A percentile compares a stretch with the other conserved stretches of the same genome.
Conservation (phyloP, 805 yeast genomes). For the Saturnispora mendoncae region DNA sequence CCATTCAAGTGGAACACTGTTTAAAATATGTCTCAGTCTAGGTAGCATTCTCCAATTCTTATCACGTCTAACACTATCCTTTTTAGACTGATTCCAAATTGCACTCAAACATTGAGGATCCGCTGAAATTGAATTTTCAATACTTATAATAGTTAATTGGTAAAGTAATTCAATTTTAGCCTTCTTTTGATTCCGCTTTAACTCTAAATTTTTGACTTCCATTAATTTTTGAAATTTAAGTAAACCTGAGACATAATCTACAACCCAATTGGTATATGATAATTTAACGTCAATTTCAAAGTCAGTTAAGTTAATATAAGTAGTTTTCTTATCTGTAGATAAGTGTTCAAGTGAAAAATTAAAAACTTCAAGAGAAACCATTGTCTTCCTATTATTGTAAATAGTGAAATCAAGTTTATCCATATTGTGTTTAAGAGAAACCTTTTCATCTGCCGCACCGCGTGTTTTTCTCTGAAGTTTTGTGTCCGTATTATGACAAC, state of each 20-base stretch:
- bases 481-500: not conserved
- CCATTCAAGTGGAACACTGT: slow-evolving; percentile 52
- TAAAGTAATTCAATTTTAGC: slow-evolving; percentile 35
- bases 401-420: slow-evolving; percentile 5
- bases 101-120: slow-evolving; percentile 65
- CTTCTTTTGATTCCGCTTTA: slow-evolving; percentile 12
- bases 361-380: slow-evolving; percentile 1
- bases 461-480: slow-evolving; percentile 19
- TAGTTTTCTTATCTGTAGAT: not conserved
- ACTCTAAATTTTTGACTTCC: slow-evolving; percentile 1
- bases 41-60: slow-evolving; percentile 85
- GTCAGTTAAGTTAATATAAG: not conserved
- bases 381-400: slow-evolving; percentile 2
- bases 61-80: slow-evolving; percentile 40
- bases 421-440: slow-evolving; percentile 17
- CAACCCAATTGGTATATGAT: slow-evolving; percentile 4
- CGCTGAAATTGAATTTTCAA: slow-evolving; percentile 45
- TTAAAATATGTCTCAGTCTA: slow-evolving; percentile 65
- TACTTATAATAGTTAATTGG: slow-evolving; percentile 32
- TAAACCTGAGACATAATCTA: slow-evolving; percentile 1
- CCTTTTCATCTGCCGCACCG: slow-evolving; percentile 35
- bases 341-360: not conserved
- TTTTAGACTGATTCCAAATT: slow-evolving; percentile 10
- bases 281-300: slow-evolving; percentile 5
- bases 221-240: not conserved